A percentile compares a stretch with the other conserved stretches of the same genome.
phyloP scores from a whole-genome alignment of 768 basidiomycete genomes.

The Suillus discolor region DNA sequence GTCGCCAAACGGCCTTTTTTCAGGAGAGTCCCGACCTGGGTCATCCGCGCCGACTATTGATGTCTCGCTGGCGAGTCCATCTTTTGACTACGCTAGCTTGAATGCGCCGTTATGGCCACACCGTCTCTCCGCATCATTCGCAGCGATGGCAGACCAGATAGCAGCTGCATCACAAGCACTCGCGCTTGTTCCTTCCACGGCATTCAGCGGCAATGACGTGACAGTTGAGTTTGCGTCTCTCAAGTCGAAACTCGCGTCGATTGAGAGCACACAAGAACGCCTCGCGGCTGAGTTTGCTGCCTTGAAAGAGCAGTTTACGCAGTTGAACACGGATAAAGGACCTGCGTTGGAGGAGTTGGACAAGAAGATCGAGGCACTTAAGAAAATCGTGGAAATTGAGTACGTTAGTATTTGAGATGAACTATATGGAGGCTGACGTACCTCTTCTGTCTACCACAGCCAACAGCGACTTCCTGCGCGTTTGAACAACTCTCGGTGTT shows the following conservation, averaged over 20 bases:
- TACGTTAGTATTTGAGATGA: constrained; percentile 18
- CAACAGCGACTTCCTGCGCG: constrained; percentile 40
- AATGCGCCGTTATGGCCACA: constrained; percentile 30
- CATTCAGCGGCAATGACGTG: constrained; percentile 21
- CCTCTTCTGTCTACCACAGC: constrained; percentile 19
- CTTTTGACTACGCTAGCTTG: constrained; percentile 7
- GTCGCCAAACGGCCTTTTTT: constrained; percentile 6
- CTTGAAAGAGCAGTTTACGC: constrained; percentile 29
- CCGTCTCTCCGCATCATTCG: constrained; percentile 39
- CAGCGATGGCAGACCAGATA: constrained; percentile 43
- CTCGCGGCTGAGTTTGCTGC: constrained; percentile 34
- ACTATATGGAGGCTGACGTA: neutral
- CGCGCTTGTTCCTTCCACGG: constrained; percentile 28
- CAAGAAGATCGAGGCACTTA: constrained; percentile 34
- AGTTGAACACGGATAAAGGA: constrained; percentile 17
- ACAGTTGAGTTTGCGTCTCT: constrained; percentile 21
- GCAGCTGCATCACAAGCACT: constrained; percentile 42
- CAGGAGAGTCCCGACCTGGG: constrained; percentile 8
- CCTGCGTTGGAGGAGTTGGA: constrained; percentile 36
- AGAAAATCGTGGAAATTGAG: constrained; percentile 38
- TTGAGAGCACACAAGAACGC: constrained; percentile 36
- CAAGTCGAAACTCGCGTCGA: constrained; percentile 28
- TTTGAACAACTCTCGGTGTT: constrained; percentile 38
- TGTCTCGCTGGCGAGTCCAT: constrained; percentile 16
- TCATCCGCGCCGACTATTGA: constrained; percentile 25